Evolutionary conservation across 129 eudicot species (phyloP).

Genomic region (Flaveria ramosissima): DNA sequence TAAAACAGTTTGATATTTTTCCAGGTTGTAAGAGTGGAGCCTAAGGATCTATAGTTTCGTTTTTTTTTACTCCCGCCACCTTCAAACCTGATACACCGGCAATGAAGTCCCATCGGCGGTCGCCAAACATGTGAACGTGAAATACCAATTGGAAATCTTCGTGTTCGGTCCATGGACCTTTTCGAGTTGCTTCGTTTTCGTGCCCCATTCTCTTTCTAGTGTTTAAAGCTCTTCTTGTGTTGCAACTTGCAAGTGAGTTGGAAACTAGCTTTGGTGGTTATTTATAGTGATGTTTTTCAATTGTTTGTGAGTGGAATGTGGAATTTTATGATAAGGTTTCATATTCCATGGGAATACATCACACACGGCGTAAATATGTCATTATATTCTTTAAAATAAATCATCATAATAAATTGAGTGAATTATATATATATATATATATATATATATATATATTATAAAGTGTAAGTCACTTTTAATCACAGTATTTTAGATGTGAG

Average conservation of each 20-base stretch:
- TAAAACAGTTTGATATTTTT: slow-evolving; percentile 18
- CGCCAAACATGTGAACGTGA: slow-evolving; percentile 77
- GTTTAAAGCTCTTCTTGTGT: not conserved
- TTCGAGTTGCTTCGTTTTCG: slow-evolving; percentile 49
- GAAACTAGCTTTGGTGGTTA: slow-evolving; percentile 34
- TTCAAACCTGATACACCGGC: slow-evolving; percentile 97
- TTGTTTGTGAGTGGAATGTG: slow-evolving; percentile 32
- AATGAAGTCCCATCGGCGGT: slow-evolving; percentile 92
- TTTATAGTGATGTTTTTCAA: slow-evolving; percentile 40
- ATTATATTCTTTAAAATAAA: too few relatives aligned
- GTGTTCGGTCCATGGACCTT: slow-evolving; percentile 95
- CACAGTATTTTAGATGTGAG: too few relatives aligned
- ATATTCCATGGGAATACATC: slow-evolving; percentile 14
- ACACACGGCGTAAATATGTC: not conserved
- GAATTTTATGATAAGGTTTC: slow-evolving; percentile 35
- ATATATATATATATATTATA: too few relatives aligned
- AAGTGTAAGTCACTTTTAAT: too few relatives aligned
- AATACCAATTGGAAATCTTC: slow-evolving; percentile 76
- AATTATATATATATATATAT: too few relatives aligned
- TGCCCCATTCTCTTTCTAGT: slow-evolving; percentile 43
- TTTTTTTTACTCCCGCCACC: slow-evolving; percentile 89
- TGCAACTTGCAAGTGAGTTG: slow-evolving; percentile 29
- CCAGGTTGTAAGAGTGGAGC: slow-evolving; percentile 26
- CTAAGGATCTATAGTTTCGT: slow-evolving; percentile 3
- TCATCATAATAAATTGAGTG: too few relatives aligned